Conservation (phyloP, 331 rosid genomes). For the Prunus yedoensis region DNA sequence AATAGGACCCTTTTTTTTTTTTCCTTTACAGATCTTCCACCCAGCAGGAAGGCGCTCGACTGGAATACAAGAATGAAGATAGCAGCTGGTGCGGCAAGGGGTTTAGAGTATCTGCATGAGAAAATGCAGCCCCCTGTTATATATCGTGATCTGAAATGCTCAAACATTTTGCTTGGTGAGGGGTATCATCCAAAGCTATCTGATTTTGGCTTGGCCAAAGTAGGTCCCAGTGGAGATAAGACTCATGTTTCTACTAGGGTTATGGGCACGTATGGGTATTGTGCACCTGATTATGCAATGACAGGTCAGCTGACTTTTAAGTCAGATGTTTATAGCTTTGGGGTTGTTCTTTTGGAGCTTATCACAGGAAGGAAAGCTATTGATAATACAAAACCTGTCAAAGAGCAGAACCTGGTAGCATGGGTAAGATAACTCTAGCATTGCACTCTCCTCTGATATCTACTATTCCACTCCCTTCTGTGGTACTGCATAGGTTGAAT, state of each 20-base stretch:
- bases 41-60: slow-evolving; percentile 34
- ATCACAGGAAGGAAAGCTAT: slow-evolving; percentile 63
- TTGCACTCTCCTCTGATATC: neutral
- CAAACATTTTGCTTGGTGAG: slow-evolving; percentile 56
- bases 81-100: slow-evolving; percentile 65
- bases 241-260: slow-evolving; percentile 69
- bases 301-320: slow-evolving; percentile 70
- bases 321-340: slow-evolving; percentile 72
- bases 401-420: slow-evolving; percentile 54
- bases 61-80: slow-evolving; percentile 75
- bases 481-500: neutral
- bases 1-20: neutral
- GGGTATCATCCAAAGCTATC: slow-evolving; percentile 65
- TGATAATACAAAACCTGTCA: slow-evolving; percentile 35
- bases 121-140: slow-evolving; percentile 59
- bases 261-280: slow-evolving; percentile 74
- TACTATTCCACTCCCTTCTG: neutral
- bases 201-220: slow-evolving; percentile 72
- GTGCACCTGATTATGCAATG: slow-evolving; percentile 77
- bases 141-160: slow-evolving; percentile 63
- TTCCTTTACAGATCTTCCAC: slow-evolving; percentile 34
- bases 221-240: slow-evolving; percentile 64
- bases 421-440: slow-evolving; percentile 44
- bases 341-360: slow-evolving; percentile 83
- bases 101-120: slow-evolving; percentile 65